phyloP scores from a whole-genome alignment of 139 green algal species.

The Ostreobium quekettii region DNA sequence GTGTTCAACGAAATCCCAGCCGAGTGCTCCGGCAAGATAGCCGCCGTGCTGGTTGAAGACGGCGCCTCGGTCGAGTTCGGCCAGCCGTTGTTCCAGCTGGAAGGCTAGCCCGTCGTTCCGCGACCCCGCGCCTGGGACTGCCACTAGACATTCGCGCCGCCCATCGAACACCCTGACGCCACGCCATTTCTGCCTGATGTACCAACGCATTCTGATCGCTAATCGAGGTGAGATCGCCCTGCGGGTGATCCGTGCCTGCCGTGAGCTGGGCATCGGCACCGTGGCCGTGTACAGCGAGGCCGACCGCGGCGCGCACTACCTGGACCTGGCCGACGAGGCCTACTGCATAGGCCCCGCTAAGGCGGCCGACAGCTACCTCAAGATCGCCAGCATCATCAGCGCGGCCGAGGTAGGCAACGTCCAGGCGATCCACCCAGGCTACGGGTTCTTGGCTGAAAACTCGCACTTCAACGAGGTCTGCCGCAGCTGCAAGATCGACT shows the following conservation, averaged over 20 bases:
- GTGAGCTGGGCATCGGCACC: conserved; percentile 74
- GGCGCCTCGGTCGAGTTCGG: no score
- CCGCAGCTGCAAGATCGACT: conserved; percentile 74
- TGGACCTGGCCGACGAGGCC: conserved; percentile 90
- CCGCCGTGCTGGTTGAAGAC: no score
- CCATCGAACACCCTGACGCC: no score
- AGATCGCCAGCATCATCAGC: conserved; percentile 59
- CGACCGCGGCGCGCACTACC: conserved; percentile 79
- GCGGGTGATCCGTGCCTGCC: conserved; percentile 84
- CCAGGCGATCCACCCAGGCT: conserved; percentile 90
- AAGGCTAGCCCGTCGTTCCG: no score
- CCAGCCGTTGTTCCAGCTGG: no score
- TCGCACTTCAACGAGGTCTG: conserved; percentile 75
- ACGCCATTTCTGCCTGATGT: no score
- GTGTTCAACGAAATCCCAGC: no score
- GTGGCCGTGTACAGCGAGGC: conserved; percentile 82
- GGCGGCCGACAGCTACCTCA: conserved; percentile 77
- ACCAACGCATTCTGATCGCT: conserved; percentile 81
- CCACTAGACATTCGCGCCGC: no score
- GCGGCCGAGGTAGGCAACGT: conserved; percentile 74
- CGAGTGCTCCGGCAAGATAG: no score
- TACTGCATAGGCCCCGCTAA: conserved; percentile 61
- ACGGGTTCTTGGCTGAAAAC: conserved; percentile 80
- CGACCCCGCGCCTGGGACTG: no score
- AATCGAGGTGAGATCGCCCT: conserved; percentile 97